phyloP scores from a whole-genome alignment of 1,284 basidiomycete species.

The Leucoagaricus sp. region DNA sequence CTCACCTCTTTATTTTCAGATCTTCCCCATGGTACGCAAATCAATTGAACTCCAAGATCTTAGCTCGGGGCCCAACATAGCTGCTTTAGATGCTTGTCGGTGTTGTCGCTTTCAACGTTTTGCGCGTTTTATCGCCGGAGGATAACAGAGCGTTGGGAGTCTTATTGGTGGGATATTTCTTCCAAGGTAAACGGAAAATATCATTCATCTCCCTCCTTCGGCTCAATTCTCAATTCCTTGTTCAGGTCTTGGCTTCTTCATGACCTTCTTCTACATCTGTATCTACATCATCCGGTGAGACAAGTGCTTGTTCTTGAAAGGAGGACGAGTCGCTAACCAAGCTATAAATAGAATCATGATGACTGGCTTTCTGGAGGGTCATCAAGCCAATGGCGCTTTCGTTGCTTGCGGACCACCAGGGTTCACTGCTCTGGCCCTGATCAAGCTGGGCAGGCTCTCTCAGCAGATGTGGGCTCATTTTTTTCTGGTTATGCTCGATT shows the following conservation, averaged over 20 bases:
- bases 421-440: constrained; percentile 48
- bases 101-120: constrained; percentile 47
- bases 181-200: constrained; percentile 37
- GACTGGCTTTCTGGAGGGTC: constrained; percentile 51
- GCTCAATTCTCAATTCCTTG: constrained; percentile 1
- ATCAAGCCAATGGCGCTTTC: constrained; percentile 52
- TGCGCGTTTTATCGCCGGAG: constrained; percentile 37
- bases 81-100: constrained; percentile 46
- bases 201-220: neutral
- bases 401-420: constrained; percentile 50
- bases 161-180: constrained; percentile 47
- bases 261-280: constrained; percentile 53
- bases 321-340: neutral
- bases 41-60: neutral
- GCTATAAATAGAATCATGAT: constrained; percentile 42
- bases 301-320: neutral
- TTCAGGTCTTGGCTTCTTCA: constrained; percentile 47
- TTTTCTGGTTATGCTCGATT: too few species aligned
- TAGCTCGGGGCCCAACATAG: neutral
- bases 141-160: constrained; percentile 43
- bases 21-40: constrained; percentile 45
- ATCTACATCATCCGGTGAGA: constrained; percentile 39
- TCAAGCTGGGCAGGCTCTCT: constrained; percentile 45
- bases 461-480: constrained; percentile 40
- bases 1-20: constrained; percentile 24